phyloP scores from a whole-genome alignment of 768 basidiomycete species.

The Pleurotus citrinopileatus region DNA sequence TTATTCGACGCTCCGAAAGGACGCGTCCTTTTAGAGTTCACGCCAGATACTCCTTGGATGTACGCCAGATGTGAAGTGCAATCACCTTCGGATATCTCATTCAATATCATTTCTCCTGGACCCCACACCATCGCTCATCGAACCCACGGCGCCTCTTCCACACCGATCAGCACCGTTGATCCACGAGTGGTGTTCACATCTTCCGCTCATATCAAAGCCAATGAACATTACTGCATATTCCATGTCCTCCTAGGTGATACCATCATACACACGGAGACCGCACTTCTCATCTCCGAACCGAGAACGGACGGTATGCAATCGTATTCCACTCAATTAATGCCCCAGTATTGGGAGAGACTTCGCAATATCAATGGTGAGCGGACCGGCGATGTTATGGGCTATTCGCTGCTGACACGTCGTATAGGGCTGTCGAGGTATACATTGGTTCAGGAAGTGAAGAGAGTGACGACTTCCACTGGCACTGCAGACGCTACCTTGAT shows the following conservation, averaged over 20 bases:
- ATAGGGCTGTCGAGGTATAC: slow-evolving; percentile 21
- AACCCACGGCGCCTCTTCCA: slow-evolving; percentile 3
- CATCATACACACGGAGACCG: slow-evolving; percentile 21
- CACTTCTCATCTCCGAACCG: slow-evolving; percentile 15
- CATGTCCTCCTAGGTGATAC: slow-evolving; percentile 21
- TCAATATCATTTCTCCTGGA: neutral
- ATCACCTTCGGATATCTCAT: neutral
- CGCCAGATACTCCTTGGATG: neutral
- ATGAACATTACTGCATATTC: slow-evolving; percentile 19
- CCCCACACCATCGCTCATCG: neutral
- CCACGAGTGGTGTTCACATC: slow-evolving; percentile 21
- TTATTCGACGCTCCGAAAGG: neutral
- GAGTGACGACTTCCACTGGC: slow-evolving; percentile 8
- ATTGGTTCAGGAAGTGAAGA: slow-evolving; percentile 21
- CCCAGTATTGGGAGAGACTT: slow-evolving; percentile 23
- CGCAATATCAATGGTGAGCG: slow-evolving; percentile 19
- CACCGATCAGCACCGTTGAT: slow-evolving; percentile 8
- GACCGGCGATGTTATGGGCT: neutral
- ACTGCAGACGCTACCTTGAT: slow-evolving; percentile 14
- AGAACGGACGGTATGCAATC: slow-evolving; percentile 3
- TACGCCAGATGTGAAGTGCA: neutral
- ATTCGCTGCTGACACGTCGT: neutral
- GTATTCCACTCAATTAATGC: slow-evolving; percentile 20
- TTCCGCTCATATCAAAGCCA: slow-evolving; percentile 13
- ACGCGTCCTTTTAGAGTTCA: neutral